Base-by-base conservation (phyloP, 306 rosid genomes). In the Crataegus laevigata region DNA sequence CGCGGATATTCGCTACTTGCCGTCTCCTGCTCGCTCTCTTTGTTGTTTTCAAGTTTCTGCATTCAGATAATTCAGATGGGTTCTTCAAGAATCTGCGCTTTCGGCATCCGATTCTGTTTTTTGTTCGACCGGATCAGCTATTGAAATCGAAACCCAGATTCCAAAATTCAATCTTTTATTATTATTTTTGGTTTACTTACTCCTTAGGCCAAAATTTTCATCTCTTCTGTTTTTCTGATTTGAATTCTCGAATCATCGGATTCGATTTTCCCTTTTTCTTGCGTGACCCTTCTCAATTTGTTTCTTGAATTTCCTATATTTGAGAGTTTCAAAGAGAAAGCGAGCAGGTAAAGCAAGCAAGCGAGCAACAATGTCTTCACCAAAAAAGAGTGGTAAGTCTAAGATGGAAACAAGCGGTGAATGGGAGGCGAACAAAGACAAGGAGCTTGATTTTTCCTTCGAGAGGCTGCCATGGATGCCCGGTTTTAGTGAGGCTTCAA, bases 51-150 rank as follows among this genome's bases (percentile, higher is more conserved):
- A 34, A 32, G 47, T 61, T 22, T 18, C 52, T 19, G 12, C 17
- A 34, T 54, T 38, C n/a, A 10, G 9, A 26, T 77, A 79, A 51
- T 82, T 85, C 30, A 58, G 74, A 87, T 90, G 88, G 84, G 82
- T 83, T 62, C 6, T 59, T 88, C 59, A 25, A 81, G 80, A 64
- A 29, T 61, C 29, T 52, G 40, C 55, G 17, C 50, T 58, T 77
- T 78, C 71, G 18, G 82, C 57, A 80, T 87, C 88, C 83, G 88
- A 79, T 84, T 83, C 90, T 82, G 78, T 77, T 89, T 87, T 91
- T 81, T 22, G 73, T 78, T 84, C 76, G 28, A 81, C 80, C 86
- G 76, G 89, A 86, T 85, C 71, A 61, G 75, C 71, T 82, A 28
- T 38, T 21, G 8, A 62, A 66, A 76, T 24, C 79, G 54, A 69